A percentile compares a stretch with the other conserved stretches of the same genome.
These are phyloP conservation scores for Beauveria asiatica DNA, from an alignment of 2,329 filamentous ascomycete species.

Conservation along the genomic window DNA sequence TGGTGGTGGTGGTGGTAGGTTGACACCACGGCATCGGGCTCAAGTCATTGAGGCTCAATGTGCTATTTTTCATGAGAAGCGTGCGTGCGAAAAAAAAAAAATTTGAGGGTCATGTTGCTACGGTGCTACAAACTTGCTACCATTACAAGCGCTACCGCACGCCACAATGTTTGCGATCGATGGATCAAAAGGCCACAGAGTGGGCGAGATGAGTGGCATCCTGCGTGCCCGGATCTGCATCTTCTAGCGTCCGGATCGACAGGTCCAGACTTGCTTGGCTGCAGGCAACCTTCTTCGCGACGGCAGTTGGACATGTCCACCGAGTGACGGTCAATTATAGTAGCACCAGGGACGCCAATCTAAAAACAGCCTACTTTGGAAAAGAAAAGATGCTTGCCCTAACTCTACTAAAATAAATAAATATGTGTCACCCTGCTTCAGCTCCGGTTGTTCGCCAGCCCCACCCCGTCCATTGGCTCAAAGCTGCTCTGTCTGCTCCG, in stretches of 20 bases:
- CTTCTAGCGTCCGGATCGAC: slow-evolving; percentile 2
- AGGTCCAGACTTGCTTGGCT: slow-evolving; percentile 6
- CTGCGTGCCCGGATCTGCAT: slow-evolving; percentile 2
- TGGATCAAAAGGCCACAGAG: slow-evolving; percentile 17
- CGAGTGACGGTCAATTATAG: slow-evolving; percentile 26
- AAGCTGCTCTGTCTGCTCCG: neutral
- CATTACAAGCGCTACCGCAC: neutral
- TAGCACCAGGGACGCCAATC: slow-evolving; percentile 35
- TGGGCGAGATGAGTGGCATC: slow-evolving; percentile 21
- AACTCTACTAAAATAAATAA: neutral
- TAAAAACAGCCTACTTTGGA: slow-evolving; percentile 16
- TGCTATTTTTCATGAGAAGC: neutral
- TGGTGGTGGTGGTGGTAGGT: neutral
- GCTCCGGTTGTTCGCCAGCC: neutral
- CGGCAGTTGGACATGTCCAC: neutral
- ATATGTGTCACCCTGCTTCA: neutral
- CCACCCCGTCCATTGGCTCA: neutral
- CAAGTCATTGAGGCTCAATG: neutral
- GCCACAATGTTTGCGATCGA: neutral
- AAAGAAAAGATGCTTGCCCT: slow-evolving; percentile 1
- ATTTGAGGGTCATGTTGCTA: neutral
- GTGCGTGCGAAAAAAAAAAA: neutral
- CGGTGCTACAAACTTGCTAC: too few species aligned
- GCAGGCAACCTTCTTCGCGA: neutral
- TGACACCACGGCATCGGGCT: neutral